These are phyloP conservation scores for Penstemon newberryi DNA, from an alignment of 257 asterid genomes.

Conservation along the genomic window DNA sequence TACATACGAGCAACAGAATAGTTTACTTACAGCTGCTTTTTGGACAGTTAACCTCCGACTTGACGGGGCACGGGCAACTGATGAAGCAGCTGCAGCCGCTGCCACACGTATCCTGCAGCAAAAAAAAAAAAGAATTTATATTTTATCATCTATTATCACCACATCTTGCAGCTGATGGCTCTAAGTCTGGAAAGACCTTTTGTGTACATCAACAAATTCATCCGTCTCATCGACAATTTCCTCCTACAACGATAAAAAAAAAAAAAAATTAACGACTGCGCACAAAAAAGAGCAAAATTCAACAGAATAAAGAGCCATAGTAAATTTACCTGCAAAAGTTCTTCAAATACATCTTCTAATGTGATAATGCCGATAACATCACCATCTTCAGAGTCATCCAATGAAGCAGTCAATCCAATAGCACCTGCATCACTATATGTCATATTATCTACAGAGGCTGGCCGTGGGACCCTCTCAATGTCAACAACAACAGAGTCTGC, in stretches of 20 bases:
- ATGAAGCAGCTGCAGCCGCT: constrained; percentile 84
- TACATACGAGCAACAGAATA: not conserved
- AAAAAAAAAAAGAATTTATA: constrained; percentile 4
- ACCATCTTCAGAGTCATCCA: constrained; percentile 72
- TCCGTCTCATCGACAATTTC: constrained; percentile 88
- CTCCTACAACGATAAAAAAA: constrained; percentile 47
- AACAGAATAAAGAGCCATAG: constrained; percentile 3
- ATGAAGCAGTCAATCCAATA: constrained; percentile 30
- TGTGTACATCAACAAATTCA: constrained; percentile 79
- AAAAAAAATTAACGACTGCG: constrained; percentile 7
- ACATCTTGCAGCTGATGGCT: not conserved
- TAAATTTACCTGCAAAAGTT: constrained; percentile 66
- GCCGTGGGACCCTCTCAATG: constrained; percentile 48
- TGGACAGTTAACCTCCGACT: constrained; percentile 54
- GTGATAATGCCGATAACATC: constrained; percentile 84
- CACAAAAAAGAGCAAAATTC: not conserved
- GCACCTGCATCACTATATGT: constrained; percentile 38
- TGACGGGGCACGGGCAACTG: constrained; percentile 78
- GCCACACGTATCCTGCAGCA: constrained; percentile 74
- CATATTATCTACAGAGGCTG: constrained; percentile 33
- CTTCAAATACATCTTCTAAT: constrained; percentile 83
- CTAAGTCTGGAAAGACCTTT: constrained; percentile 43
- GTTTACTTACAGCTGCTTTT: constrained; percentile 57
- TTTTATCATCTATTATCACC: constrained; percentile 1
- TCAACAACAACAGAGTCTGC: constrained; percentile 46